Evolutionary conservation across 2,329 filamentous ascomycete genomes (phyloP).

Genomic region (Hymenoscyphus scutula): DNA sequence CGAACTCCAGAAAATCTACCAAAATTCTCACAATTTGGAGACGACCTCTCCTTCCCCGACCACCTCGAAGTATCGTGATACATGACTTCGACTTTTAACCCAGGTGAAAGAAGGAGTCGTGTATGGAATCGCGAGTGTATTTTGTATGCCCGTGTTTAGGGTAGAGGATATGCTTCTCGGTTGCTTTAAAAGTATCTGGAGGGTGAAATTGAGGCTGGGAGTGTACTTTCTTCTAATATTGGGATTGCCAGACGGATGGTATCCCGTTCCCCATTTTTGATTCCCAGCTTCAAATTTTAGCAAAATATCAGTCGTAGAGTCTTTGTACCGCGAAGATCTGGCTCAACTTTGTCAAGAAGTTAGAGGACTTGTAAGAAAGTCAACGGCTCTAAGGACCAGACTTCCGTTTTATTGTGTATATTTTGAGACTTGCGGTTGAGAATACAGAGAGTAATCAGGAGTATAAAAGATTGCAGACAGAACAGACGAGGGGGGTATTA

Average conservation of each 20-base stretch:
- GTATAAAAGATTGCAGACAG: conserved; percentile 14
- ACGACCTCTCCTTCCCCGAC: conserved; percentile 48
- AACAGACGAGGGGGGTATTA: conserved; percentile 61
- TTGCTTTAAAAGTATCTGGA: conserved; percentile 65
- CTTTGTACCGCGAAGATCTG: conserved; percentile 59
- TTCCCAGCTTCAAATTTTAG: conserved; percentile 40
- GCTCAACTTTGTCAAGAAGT: conserved; percentile 60
- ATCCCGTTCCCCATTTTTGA: conserved; percentile 66
- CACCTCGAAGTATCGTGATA: conserved; percentile 58
- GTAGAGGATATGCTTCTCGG: conserved; percentile 69
- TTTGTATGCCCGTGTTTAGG: conserved; percentile 63
- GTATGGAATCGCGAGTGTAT: conserved; percentile 77
- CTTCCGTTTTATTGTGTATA: conserved; percentile 63
- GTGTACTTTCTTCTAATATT: conserved; percentile 82
- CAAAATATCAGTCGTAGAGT: conserved; percentile 32
- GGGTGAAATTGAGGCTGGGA: conserved; percentile 47
- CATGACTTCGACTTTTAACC: conserved; percentile 48
- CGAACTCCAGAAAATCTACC: too few species aligned
- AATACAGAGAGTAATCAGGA: conserved; percentile 38
- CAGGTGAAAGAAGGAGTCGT: conserved; percentile 55
- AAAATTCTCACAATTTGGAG: conserved; percentile 57
- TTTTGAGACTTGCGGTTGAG: conserved; percentile 67
- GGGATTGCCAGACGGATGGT: conserved; percentile 75
- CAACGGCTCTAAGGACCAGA: conserved; percentile 29
- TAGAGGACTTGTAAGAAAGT: conserved; percentile 52